Base-by-base conservation (phyloP, 371 early-diverging fungal genomes). In the Batkoa obscura region DNA sequence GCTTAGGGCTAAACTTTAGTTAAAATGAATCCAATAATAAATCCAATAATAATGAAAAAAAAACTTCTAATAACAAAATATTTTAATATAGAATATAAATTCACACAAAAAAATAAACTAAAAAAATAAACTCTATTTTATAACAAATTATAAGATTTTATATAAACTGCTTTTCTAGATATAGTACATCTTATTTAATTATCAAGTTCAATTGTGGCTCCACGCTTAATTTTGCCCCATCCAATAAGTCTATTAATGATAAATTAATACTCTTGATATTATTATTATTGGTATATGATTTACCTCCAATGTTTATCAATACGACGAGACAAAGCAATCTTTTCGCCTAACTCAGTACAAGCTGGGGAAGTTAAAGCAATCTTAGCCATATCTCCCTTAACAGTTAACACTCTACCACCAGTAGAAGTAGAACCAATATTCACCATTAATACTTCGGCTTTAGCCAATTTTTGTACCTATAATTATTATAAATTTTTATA, bases 361-460 rank as follows among this genome's bases (percentile, higher is more conserved):
- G 93, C 87, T 13, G 99, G 97, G 58, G 83, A 84, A 37, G 84
- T 88, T 56, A 99, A 78, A 17, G 84, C 76, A 66, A 99, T 90
- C 79, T 88, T 90, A 54, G 94, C 93, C 67, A 88, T 67, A 73
- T 91, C 89, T 59, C 82, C 86, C 76, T 89, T 92, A 55, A 98
- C 94, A 59, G 80, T 79, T 55, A 90, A 70, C 23, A 99, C 95
- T 59, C 88, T 83, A 59, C 95, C 97, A 62, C 99, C 98, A 46
- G 96, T 94, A n/a, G 94, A 88, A 43, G 90, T 95, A 51, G 95
- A 93, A 56, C 99, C 99, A 69, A 99, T 94, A 75, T 98, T 99
- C 59, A 99, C 88, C 79, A 95, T 79, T 41, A 99, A 73, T 35
- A 91, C 81, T 70, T 99, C 99, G 66, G 83, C 81, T 77, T 89